A percentile compares a stretch with the other conserved stretches of the same genome.
These are phyloP conservation scores for Sugiyamaella chiloensis DNA, from an alignment of 805 yeast genomes.

Conservation along the genomic window DNA sequence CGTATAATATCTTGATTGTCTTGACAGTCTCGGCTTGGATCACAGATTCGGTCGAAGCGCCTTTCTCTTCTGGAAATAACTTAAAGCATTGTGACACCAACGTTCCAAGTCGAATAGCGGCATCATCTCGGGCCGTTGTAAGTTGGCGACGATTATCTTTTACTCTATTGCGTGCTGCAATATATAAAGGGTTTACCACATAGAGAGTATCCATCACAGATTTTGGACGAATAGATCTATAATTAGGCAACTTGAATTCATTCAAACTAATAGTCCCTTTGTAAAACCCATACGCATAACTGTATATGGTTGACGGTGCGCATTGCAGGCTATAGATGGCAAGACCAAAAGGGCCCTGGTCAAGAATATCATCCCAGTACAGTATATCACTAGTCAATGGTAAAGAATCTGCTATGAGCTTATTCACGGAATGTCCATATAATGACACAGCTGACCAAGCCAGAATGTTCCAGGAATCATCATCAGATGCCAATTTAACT, in stretches of 20 bases:
- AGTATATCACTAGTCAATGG: constrained; percentile 43
- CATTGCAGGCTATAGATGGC: constrained; percentile 41
- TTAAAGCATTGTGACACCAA: constrained; percentile 13
- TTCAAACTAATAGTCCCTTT: background rate
- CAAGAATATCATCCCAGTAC: constrained; percentile 44
- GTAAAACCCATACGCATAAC: background rate
- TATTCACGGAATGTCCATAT: constrained; percentile 36
- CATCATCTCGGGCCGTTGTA: constrained; percentile 8
- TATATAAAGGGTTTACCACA: constrained; percentile 13
- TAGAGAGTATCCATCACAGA: constrained; percentile 11
- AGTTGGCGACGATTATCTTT: constrained; percentile 4
- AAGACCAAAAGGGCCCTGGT: constrained; percentile 33
- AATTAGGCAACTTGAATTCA: background rate
- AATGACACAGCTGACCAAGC: constrained; percentile 35
- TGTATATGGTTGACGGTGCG: constrained; percentile 18
- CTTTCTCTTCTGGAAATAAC: background rate
- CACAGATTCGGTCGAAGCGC: background rate
- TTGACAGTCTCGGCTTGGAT: background rate
- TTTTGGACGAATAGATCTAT: constrained; percentile 4
- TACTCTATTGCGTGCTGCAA: constrained; percentile 1
- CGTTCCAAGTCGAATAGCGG: constrained; percentile 17
- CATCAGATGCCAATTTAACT: background rate
- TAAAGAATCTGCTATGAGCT: constrained; percentile 40
- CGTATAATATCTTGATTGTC: background rate
- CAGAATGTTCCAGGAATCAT: constrained; percentile 30